A percentile compares a stretch with the other conserved stretches of the same genome.
Conservation (phyloP, 164 flowering plant genomes). For the Piper betle region DNA sequence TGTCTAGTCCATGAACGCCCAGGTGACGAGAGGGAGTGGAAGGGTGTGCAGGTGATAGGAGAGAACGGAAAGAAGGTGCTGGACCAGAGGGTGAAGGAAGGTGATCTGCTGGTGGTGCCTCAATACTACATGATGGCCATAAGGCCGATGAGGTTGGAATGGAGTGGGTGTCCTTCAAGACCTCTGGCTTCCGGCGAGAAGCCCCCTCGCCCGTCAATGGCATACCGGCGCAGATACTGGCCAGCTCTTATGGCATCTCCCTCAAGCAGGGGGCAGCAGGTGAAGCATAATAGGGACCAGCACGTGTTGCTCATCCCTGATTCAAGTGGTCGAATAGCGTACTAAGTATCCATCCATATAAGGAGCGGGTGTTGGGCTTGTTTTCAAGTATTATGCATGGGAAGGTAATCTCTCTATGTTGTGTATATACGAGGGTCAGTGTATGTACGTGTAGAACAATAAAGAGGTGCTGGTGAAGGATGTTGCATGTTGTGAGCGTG, state of each 20-base stretch:
- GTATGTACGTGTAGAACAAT: neutral
- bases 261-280: slow-evolving; percentile 18
- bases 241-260: slow-evolving; percentile 19
- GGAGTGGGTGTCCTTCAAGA: slow-evolving; percentile 27
- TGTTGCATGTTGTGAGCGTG: neutral
- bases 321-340: neutral
- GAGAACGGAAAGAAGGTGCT: slow-evolving; percentile 19
- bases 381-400: neutral
- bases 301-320: slow-evolving; percentile 19
- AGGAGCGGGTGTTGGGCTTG: too few species aligned
- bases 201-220: slow-evolving; percentile 22
- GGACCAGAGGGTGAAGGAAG: slow-evolving; percentile 19
- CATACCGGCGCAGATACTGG: slow-evolving; percentile 24
- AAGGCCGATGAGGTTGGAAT: slow-evolving; percentile 22
- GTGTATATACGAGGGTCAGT: neutral
- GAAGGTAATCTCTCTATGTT: neutral
- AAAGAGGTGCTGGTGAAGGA: neutral
- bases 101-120: slow-evolving; percentile 28
- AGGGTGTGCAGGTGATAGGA: slow-evolving; percentile 18
- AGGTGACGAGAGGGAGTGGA: slow-evolving; percentile 28
- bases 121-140: slow-evolving; percentile 17
- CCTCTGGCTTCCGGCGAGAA: slow-evolving; percentile 21
- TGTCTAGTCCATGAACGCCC: slow-evolving; percentile 25
- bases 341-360: too few species aligned
- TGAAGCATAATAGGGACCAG: slow-evolving; percentile 23